A percentile compares a stretch with the other conserved stretches of the same genome.
phyloP scores from a whole-genome alignment of 306 rosid species.

The Lupinus albus region DNA sequence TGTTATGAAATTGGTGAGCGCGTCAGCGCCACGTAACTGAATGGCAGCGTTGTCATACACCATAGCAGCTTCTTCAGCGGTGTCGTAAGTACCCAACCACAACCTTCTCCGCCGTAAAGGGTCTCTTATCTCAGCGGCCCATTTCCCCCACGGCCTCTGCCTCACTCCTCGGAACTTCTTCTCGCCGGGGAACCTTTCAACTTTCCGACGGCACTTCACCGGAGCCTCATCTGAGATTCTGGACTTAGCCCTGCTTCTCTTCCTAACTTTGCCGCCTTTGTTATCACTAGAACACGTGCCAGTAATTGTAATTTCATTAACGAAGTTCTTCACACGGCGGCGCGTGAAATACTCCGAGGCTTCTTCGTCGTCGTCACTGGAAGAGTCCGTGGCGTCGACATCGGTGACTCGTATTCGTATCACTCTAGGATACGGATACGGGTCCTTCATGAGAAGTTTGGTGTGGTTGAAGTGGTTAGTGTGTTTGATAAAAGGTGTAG shows the following conservation, averaged over 20 bases:
- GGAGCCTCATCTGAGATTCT: not conserved
- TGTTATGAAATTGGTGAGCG: slow-evolving; percentile 74
- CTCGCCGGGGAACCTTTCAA: slow-evolving; percentile 43
- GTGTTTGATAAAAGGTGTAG: slow-evolving; percentile 49
- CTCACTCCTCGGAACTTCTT: slow-evolving; percentile 92
- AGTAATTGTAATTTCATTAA: slow-evolving; percentile 68
- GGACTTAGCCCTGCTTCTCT: slow-evolving; percentile 26
- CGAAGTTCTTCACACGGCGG: slow-evolving; percentile 64
- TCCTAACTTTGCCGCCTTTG: slow-evolving; percentile 30
- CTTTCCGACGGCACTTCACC: slow-evolving; percentile 24
- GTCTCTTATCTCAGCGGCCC: slow-evolving; percentile 99
- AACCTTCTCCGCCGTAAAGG: slow-evolving; percentile 70
- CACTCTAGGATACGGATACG: slow-evolving; percentile 41
- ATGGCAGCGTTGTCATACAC: slow-evolving; percentile 93
- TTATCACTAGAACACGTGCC: slow-evolving; percentile 38
- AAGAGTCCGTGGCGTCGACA: slow-evolving; percentile 83
- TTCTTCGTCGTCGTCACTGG: slow-evolving; percentile 68
- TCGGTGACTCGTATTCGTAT: slow-evolving; percentile 66
- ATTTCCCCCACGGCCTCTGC: slow-evolving; percentile 96
- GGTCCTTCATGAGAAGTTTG: slow-evolving; percentile 42
- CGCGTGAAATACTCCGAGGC: slow-evolving; percentile 32
- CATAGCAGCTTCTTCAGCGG: slow-evolving; percentile 93
- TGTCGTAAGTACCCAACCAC: slow-evolving; percentile 89
- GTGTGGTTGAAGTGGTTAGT: slow-evolving; percentile 58
- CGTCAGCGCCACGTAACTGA: slow-evolving; percentile 82